Conservation (phyloP, 495 filamentous ascomycete genomes). For the Peziza echinospora region DNA sequence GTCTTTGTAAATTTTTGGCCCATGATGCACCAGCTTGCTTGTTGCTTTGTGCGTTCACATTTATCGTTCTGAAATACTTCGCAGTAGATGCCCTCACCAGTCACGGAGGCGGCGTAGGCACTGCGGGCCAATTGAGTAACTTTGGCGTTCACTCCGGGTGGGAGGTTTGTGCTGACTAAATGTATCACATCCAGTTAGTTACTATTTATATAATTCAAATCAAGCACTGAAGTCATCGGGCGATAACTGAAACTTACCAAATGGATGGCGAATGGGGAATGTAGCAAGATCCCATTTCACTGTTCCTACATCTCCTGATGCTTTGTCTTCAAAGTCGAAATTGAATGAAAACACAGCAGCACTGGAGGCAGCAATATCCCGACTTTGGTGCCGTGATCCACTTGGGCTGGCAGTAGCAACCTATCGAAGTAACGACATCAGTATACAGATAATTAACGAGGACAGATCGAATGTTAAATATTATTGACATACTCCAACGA, state of each 20-base stretch:
- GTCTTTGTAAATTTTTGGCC: background rate
- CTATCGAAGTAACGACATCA: no score
- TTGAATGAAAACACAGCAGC: background rate
- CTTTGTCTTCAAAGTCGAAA: background rate
- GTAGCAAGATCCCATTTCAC: background rate
- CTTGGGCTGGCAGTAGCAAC: no score
- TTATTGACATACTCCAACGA: no score
- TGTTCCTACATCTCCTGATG: background rate
- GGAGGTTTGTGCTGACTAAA: no score
- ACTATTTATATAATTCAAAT: no score
- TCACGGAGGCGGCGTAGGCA: background rate
- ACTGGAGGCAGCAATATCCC: no score
- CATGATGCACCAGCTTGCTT: background rate
- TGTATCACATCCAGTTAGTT: no score
- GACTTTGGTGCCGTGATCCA: no score
- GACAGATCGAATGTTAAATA: no score
- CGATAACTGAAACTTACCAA: no score
- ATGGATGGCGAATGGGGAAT: background rate
- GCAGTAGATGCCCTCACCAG: background rate
- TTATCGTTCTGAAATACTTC: background rate
- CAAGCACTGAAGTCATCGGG: no score
- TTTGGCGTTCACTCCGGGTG: background rate
- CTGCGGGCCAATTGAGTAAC: background rate
- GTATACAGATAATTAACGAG: no score
- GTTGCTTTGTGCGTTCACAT: background rate